Percentiles rank a stretch among this genome's conserved stretches.
Evolutionary conservation across 2,329 filamentous ascomycete genomes (phyloP).

Genomic region (Fusarium pseudograminearum): DNA sequence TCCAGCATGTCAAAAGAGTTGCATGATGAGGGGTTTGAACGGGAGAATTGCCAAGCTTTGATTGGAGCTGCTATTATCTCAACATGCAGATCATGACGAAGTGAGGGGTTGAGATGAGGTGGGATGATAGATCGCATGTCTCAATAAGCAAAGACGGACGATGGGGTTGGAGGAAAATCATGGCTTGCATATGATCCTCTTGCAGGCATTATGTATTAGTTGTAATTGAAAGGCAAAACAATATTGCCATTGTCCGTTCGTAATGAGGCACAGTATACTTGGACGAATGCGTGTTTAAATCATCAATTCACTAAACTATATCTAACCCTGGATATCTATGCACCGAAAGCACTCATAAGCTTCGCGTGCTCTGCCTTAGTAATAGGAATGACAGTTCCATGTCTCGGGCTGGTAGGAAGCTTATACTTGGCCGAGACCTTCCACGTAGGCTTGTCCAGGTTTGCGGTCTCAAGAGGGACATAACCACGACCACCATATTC

Average conservation of each 20-base stretch:
- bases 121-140: neutral
- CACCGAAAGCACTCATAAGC: constrained; percentile 12
- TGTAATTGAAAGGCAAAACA: neutral
- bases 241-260: neutral
- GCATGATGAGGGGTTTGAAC: constrained; percentile 18
- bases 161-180: neutral
- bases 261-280: neutral
- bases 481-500: constrained; percentile 65
- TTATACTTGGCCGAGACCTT: constrained; percentile 59
- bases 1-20: constrained; percentile 18
- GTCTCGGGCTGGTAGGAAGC: constrained; percentile 62
- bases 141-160: neutral
- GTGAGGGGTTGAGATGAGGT: constrained; percentile 20
- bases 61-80: constrained; percentile 32
- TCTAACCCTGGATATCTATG: neutral
- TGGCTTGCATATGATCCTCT: too few species aligned
- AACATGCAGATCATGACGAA: neutral
- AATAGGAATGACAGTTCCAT: constrained; percentile 65
- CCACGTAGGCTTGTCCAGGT: constrained; percentile 63
- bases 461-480: constrained; percentile 63
- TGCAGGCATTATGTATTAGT: neutral
- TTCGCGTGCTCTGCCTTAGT: constrained; percentile 52
- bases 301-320: neutral
- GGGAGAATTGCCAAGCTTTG: neutral
- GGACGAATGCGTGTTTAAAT: neutral